phyloP scores from a whole-genome alignment of 2,329 filamentous ascomycete species.

The Epichloe gansuensis region DNA sequence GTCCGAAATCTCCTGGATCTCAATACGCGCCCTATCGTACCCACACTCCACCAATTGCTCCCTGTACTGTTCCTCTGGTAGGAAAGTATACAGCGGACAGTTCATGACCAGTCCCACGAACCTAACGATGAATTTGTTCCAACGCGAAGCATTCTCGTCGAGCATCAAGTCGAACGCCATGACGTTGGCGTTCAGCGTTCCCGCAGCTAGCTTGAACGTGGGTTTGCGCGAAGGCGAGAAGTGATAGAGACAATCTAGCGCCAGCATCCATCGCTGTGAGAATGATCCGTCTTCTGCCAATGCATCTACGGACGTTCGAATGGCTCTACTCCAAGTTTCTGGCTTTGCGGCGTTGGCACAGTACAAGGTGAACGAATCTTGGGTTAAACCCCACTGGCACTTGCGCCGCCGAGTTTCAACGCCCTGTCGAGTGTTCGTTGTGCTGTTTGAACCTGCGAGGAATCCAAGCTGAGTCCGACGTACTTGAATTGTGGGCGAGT shows the following conservation, averaged over 20 bases:
- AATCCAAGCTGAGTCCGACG: constrained; percentile 40
- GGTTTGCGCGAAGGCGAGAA: constrained; percentile 39
- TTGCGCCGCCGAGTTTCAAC: constrained; percentile 8
- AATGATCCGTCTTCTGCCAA: constrained; percentile 15
- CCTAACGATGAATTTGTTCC: constrained; percentile 23
- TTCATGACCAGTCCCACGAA: constrained; percentile 33
- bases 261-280: constrained; percentile 37
- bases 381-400: background rate
- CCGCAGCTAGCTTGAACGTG: constrained; percentile 29
- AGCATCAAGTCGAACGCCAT: constrained; percentile 45
- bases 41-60: constrained; percentile 33
- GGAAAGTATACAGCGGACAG: constrained; percentile 36
- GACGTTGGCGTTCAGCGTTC: constrained; percentile 31
- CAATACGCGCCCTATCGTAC: constrained; percentile 29
- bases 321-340: constrained; percentile 23
- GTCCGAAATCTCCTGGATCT: constrained; percentile 37
- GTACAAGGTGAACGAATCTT: constrained; percentile 25
- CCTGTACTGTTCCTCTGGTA: constrained; percentile 33
- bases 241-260: constrained; percentile 45
- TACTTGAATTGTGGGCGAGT: constrained; percentile 27
- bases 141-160: constrained; percentile 16
- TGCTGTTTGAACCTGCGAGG: constrained; percentile 28
- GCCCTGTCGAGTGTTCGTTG: constrained; percentile 19
- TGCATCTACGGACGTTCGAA: constrained; percentile 15
- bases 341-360: constrained; percentile 38